Evolutionary conservation across 1,139 yeast species (phyloP), one percentile per base, ranked within the genome.

Genomic region (Geotrichum histeridarum): DNA sequence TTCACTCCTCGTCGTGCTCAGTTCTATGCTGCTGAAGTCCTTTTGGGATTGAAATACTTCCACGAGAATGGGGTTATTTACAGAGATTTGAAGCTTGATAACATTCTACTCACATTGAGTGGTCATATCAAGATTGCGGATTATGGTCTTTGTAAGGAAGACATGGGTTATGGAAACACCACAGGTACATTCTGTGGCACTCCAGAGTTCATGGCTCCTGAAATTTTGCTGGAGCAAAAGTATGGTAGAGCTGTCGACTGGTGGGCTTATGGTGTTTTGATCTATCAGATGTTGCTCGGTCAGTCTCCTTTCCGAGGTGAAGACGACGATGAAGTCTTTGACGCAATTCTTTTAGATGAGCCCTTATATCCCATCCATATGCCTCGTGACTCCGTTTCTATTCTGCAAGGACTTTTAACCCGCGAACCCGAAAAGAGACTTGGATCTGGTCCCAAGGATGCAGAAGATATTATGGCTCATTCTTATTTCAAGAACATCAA

Each of bases 201-300:
- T 1, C 99, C 99, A 0, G 99, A 93, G 69, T 89, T 93, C 64
- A 93, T 93, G 96, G 99, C 99, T 1, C 99, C 99, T 0, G 99
- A 93, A 71, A 91, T 93, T 63, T 78, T 94, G 65, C 83, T 88
- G 56, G 98, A 94, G 54, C 95, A 90, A 70, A 85, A 84, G 58
- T 93, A 93, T 66, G 94, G 90, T 50, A 82, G 95, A 64, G 86
- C 93, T 48, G 99, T 93, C 52, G 99, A 93, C 72, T 94, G 99
- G 99, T 93, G 99, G 99, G 98, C 99, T 0, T 89, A 91, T 76
- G 99, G 99, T 53, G 98, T 94, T 38, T 76, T 93, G 61, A 76
- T 94, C 60, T 93, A 91, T 72, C 99, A 93, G 72, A 93, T 93
- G 99, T 77, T 93, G 56, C 77, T 93, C 58, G 94, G 97, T 53